Conservation (phyloP, 1,284 basidiomycete genomes). For the Entoloma clypeatum region DNA sequence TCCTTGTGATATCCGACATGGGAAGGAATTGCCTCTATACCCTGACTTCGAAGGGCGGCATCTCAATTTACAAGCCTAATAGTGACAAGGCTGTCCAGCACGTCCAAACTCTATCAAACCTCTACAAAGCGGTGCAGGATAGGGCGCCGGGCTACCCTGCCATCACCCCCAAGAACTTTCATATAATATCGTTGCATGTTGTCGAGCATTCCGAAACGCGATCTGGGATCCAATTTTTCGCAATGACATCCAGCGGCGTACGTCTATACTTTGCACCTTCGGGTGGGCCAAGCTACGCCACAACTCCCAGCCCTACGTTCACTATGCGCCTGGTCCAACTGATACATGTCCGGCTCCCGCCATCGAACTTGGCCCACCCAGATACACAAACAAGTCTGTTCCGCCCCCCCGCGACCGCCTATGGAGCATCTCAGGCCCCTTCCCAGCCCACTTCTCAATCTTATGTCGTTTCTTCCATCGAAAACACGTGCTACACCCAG, state of each 20-base stretch:
- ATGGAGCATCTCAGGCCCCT: conserved; percentile 42
- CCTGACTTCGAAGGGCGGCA: conserved; percentile 63
- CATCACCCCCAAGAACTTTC: conserved; percentile 63
- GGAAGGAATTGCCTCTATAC: conserved; percentile 73
- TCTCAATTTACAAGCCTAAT: conserved; percentile 63
- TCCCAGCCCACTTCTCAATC: conserved; percentile 45
- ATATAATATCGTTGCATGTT: conserved; percentile 62
- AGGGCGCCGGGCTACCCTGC: conserved; percentile 72
- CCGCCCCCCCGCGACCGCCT: conserved; percentile 40
- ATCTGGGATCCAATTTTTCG: conserved; percentile 69
- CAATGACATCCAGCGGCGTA: conserved; percentile 74
- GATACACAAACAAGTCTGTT: conserved; percentile 58
- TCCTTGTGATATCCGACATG: conserved; percentile 62
- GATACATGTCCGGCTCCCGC: conserved; percentile 76
- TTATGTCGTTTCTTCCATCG: conserved; percentile 52
- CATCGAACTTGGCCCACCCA: conserved; percentile 70
- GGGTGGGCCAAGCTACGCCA: conserved; percentile 41
- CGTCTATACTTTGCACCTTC: conserved; percentile 76
- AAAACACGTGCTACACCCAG: conserved; percentile 58
- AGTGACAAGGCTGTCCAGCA: conserved; percentile 64
- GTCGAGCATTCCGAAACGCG: conserved; percentile 62
- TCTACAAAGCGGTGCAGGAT: conserved; percentile 70
- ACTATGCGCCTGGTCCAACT: conserved; percentile 55
- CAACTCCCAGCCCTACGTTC: conserved; percentile 28
- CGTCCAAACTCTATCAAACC: conserved; percentile 61